Conservation (phyloP, 2,329 filamentous ascomycete genomes). For the Colletotrichum ledebouriae region DNA sequence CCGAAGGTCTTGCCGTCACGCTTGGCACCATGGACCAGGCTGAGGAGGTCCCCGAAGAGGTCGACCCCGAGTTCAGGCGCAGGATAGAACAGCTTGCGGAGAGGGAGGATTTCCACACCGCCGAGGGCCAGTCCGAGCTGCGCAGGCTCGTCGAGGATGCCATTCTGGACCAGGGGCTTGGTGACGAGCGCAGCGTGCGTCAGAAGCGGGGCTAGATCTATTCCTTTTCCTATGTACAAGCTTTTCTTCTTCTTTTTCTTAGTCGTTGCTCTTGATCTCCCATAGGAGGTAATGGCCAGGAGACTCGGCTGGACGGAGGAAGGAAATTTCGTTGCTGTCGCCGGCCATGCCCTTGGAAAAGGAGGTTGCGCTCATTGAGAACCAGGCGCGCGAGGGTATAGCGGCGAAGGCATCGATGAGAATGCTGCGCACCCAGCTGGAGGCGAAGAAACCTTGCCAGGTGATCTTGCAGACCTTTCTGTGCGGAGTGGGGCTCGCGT, state of each 20-base stretch:
- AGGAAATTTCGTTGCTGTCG: slow-evolving; percentile 63
- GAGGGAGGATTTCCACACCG: slow-evolving; percentile 84
- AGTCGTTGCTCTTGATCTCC: slow-evolving; percentile 65
- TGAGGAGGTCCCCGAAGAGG: slow-evolving; percentile 71
- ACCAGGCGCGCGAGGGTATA: slow-evolving; percentile 65
- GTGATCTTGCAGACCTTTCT: slow-evolving; percentile 63
- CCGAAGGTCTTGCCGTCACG: slow-evolving; percentile 82
- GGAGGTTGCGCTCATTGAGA: slow-evolving; percentile 66
- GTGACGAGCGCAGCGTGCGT: slow-evolving; percentile 75
- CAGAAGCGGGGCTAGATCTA: slow-evolving; percentile 67
- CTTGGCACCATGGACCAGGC: slow-evolving; percentile 79
- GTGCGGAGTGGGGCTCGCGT: slow-evolving; percentile 44
- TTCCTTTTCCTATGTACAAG: background rate
- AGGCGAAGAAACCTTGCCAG: slow-evolving; percentile 71
- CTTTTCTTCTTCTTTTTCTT: background rate
- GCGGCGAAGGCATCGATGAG: slow-evolving; percentile 61
- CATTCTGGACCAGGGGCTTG: slow-evolving; percentile 74
- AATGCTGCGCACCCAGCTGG: slow-evolving; percentile 64
- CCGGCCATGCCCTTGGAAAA: slow-evolving; percentile 62
- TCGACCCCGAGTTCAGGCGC: slow-evolving; percentile 85
- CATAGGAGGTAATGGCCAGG: slow-evolving; percentile 71
- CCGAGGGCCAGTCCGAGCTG: slow-evolving; percentile 83
- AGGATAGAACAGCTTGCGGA: slow-evolving; percentile 91
- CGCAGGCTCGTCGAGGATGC: slow-evolving; percentile 85
- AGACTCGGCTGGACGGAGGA: slow-evolving; percentile 65